Evolutionary conservation across 2,329 filamentous ascomycete species (phyloP), one percentile per base, ranked within the genome.

Genomic region (Nothophaeocryptopus gaeumannii): DNA sequence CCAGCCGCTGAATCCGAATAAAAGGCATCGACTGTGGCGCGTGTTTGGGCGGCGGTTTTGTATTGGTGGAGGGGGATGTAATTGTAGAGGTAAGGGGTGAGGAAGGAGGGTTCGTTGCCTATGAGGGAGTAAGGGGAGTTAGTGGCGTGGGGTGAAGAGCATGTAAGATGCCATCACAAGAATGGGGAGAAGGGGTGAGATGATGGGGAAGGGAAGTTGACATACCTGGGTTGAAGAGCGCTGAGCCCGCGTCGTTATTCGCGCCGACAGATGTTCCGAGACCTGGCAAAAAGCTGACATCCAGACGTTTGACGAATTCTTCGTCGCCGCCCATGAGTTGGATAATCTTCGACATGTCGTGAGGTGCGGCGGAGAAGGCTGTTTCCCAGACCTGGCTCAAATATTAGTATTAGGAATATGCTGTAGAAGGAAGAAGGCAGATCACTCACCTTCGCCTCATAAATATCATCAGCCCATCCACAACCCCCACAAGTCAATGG

Each of bases 1-100:
- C 74, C 74, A 30, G 68, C 67, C 0, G 62, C 63, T 0, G 56
- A 59, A 41, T 70, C 69, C 50, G 65, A 67, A 58, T 73, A 75
- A 53, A 72, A 74, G 35, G 69, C 61, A 15, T 72, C 70, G 0
- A 72, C 69, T 5, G 74, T 65, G 1, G 64, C 59, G 5, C 69
- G 59, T 1, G 63, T 66, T 39, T 63, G 61, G 26, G 65, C 61
- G 2, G 70, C 70, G 14, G 64, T 70, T 51, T 69, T 70, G 61
- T 64, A 69, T 47, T 72, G 64, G 29, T 60, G 44, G 4, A 50
- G 52, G 1, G 50, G 51, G 57, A 57, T 35, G 53, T 72, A 72
- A 48, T 72, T 72, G 61, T 72, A 73, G 7, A 72, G 50, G 33
- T 69, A 73, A 0, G 70, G 70, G 0, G 67, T 72, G 36, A 63